Evolutionary conservation across 805 yeast genomes (phyloP).

Genomic region (Lachancea quebecensis): DNA sequence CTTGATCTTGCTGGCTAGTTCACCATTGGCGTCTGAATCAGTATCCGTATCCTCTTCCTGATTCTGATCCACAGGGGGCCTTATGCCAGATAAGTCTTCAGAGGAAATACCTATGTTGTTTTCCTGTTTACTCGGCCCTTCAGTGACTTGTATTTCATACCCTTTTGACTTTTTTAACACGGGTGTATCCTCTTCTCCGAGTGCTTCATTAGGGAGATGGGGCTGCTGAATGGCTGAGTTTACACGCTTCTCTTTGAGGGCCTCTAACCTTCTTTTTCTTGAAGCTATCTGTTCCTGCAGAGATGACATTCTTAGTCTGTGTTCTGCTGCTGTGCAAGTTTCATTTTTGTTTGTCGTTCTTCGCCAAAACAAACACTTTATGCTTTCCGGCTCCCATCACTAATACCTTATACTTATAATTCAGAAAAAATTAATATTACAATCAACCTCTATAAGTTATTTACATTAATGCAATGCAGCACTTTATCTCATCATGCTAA

Average conservation of each 20-base stretch:
- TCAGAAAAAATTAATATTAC: conserved; percentile 1
- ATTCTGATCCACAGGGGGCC: neutral
- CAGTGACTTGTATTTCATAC: neutral
- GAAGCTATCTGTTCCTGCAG: neutral
- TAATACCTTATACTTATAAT: conserved; percentile 9
- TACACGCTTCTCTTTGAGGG: neutral
- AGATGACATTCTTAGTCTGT: neutral
- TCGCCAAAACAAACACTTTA: neutral
- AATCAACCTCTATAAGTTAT: conserved; percentile 2
- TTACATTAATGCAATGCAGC: conserved; percentile 3
- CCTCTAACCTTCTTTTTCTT: neutral
- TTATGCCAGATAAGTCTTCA: too few relatives aligned
- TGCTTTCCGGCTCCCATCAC: neutral
- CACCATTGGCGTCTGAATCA: neutral
- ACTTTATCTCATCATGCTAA: conserved; percentile 15
- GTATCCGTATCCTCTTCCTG: conserved; percentile 9
- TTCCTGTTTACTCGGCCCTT: neutral
- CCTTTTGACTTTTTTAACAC: too few relatives aligned
- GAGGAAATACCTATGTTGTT: too few relatives aligned
- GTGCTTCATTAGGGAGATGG: too few relatives aligned
- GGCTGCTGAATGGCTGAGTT: neutral
- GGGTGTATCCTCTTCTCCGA: too few relatives aligned
- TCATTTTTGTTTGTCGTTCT: too few relatives aligned
- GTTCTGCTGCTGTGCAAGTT: too few relatives aligned
- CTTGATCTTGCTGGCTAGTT: neutral